Conservation (phyloP, 352 stramenopile species). For the Phytopythium sindhum region DNA sequence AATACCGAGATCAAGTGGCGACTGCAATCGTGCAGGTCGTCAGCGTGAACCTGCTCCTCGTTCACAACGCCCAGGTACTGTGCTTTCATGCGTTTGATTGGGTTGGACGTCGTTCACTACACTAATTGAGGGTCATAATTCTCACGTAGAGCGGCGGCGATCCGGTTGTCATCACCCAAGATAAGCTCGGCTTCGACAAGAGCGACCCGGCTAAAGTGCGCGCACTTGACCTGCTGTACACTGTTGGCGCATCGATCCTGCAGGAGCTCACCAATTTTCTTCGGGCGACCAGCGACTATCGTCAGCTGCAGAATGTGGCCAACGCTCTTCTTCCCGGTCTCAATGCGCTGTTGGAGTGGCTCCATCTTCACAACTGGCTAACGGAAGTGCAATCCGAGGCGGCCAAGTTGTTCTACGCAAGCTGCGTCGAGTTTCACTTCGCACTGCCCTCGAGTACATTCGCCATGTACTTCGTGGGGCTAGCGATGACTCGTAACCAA, state of each 20-base stretch:
- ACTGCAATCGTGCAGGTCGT: slow-evolving; percentile 20
- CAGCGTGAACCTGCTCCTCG: slow-evolving; percentile 28
- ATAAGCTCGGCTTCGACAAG: neutral
- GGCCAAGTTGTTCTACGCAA: slow-evolving; percentile 9
- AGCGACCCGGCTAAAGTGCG: neutral
- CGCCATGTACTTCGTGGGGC: slow-evolving; percentile 5
- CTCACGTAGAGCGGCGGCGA: neutral
- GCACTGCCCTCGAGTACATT: slow-evolving; percentile 12
- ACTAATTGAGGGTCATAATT: neutral
- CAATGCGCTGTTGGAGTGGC: slow-evolving; percentile 40
- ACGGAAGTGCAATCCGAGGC: neutral
- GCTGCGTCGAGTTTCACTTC: slow-evolving; percentile 11
- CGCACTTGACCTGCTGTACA: slow-evolving; percentile 1
- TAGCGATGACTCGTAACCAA: neutral
- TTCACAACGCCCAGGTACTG: slow-evolving; percentile 26
- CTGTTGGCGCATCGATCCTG: neutral
- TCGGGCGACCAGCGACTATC: neutral
- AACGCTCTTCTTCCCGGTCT: slow-evolving; percentile 37
- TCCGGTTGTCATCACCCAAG: neutral
- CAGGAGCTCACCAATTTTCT: neutral
- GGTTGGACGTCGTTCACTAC: neutral
- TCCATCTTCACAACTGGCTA: slow-evolving; percentile 32
- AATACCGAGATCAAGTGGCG: slow-evolving; percentile 8
- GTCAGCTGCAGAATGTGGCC: slow-evolving; percentile 11
- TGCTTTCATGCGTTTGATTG: neutral